Evolutionary conservation across 139 green algal genomes (phyloP).

Genomic region (Chlorokybus atmophyticus): DNA sequence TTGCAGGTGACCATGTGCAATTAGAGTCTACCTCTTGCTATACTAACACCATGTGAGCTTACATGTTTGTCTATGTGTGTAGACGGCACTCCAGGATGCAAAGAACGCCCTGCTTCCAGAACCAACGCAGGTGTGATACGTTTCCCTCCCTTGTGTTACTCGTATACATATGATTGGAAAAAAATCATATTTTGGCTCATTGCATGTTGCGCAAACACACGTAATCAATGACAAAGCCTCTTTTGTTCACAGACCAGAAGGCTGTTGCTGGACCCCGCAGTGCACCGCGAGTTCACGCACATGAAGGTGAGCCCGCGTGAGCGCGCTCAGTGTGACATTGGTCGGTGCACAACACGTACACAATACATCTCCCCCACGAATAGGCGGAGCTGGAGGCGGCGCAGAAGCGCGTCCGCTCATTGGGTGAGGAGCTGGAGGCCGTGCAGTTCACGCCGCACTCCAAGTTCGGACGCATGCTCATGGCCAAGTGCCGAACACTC

Average conservation of each 20-base stretch:
- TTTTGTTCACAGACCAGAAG: constrained; percentile 29
- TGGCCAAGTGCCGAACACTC: constrained; percentile 61
- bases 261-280: constrained; percentile 55
- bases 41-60: too few relatives aligned
- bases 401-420: constrained; percentile 36
- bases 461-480: constrained; percentile 57
- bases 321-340: constrained; percentile 4
- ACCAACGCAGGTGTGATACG: too few relatives aligned
- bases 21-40: too few relatives aligned
- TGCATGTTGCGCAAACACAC: too few relatives aligned
- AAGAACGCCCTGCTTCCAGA: too few relatives aligned
- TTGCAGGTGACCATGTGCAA: too few relatives aligned
- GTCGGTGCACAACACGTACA: background rate
- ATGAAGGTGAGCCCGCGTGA: constrained; percentile 16
- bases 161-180: too few relatives aligned
- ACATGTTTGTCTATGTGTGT: too few relatives aligned
- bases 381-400: constrained; percentile 37
- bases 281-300: constrained; percentile 45
- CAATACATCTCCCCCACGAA: background rate
- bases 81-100: too few relatives aligned
- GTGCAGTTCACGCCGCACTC: constrained; percentile 52
- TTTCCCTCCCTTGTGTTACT: too few relatives aligned
- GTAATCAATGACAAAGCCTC: too few relatives aligned
- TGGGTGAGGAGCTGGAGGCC: constrained; percentile 51
- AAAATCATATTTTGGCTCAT: too few relatives aligned